Base-by-base conservation (phyloP, 306 rosid genomes). In the Begonia loranthoides region DNA sequence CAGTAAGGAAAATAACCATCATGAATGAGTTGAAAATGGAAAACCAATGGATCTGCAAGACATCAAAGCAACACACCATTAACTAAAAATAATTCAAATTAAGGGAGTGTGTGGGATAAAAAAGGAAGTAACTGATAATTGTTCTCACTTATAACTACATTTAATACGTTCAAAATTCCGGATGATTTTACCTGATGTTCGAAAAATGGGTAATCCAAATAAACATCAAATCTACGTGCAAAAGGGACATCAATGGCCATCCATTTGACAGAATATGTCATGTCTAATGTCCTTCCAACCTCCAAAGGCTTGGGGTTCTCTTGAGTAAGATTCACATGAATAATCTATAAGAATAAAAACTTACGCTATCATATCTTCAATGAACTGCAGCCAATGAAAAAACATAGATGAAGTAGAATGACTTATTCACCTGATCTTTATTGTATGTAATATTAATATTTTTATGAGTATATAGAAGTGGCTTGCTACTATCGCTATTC, bases 1-100 rank as follows among this genome's bases (percentile, higher is more conserved):
- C 97, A 74, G 97, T 89, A 24, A 89, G 94, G 79, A 89, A 89
- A 64, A 89, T 89, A 75, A 89, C 97, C 97, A 89, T 89, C 97
- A 89, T 89, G 74, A 89, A 89, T 10, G 95, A 89, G 70, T 89
- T 89, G 60, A 85, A 89, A 73, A 89, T 89, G 58, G 97, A 89
- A 86, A 85, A 89, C 97, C 97, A 85, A 65, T 89, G 97, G 61
- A 89, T 89, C 97, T 89, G 84, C 66, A 71, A 33, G 73, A 47
- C n/a, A 41, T 46, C 36, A 68, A 53, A 62, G n/a, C 36, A 28
- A 28, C 36, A 28, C 36, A 28, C 8, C 36, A 28, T 28, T 28
- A 28, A 28, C 36, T 5, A 28, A 28, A 28, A 28, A 28, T 8
- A 28, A 55, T 16, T 54, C 59, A 61, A 44, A 55, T 45, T 61